Conservation (phyloP, 306 rosid genomes). For the Cucumis cinereus region DNA sequence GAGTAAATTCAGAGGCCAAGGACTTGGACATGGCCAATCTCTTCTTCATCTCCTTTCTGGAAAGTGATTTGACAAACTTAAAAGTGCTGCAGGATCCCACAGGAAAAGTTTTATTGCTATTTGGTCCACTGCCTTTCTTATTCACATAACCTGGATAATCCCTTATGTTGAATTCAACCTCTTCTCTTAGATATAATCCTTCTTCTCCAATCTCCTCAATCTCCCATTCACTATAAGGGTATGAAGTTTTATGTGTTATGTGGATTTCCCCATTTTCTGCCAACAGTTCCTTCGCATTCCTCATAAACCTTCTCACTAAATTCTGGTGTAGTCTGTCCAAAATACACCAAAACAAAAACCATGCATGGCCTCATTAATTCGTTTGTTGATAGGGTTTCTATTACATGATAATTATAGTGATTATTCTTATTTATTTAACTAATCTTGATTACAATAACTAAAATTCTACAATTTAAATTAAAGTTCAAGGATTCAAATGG, state of each 20-base stretch:
- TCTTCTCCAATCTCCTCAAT: background rate
- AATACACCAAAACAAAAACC: background rate
- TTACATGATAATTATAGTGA: too few relatives aligned
- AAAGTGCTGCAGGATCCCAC: background rate
- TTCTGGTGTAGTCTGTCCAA: slow-evolving; percentile 17
- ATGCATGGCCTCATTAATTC: too few relatives aligned
- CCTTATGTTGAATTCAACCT: background rate
- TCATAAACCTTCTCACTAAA: slow-evolving; percentile 17
- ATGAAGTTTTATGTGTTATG: slow-evolving; percentile 24
- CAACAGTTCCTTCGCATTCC: slow-evolving; percentile 13
- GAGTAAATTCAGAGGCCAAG: background rate
- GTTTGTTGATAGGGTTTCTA: too few relatives aligned
- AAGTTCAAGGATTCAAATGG: too few relatives aligned
- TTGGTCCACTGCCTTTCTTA: background rate
- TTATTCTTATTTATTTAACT: too few relatives aligned
- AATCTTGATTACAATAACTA: too few relatives aligned
- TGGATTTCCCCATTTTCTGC: slow-evolving; percentile 18
- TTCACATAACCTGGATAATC: background rate
- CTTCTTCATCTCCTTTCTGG: background rate
- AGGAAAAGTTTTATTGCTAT: background rate
- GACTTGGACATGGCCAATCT: background rate
- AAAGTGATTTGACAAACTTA: background rate
- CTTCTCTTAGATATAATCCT: background rate
- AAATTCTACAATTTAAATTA: too few relatives aligned
- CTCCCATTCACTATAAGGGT: background rate